Base-by-base conservation (phyloP, 108 stramenopile species). In the Cyclotella kingstonii region DNA sequence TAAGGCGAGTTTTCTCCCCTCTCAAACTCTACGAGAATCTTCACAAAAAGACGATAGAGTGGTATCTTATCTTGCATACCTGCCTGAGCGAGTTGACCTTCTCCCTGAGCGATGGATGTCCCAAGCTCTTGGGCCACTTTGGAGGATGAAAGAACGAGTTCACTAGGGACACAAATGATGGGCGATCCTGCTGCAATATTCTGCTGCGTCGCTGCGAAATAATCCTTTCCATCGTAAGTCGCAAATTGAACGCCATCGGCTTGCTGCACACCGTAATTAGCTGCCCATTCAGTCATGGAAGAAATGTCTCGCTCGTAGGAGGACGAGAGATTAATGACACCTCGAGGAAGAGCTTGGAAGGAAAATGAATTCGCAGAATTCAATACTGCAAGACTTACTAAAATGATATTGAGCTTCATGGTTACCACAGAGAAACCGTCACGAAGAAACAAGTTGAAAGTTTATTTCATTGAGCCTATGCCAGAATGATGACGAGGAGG, bases 211-310 rank as follows among this genome's bases (percentile, higher is more conserved):
- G 62, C 62, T 25, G 71, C 66, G 41, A 65, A 78, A 17, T 73
- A 78, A 43, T 78, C 77, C 29, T 70, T 54, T 2, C 77, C 77
- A 40, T 78, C 71, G 45, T 78, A 54, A 34, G 65, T 67, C 23
- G 70, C 68, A 10, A 78, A 31, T 22, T 66, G 61, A 26, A 78
- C 50, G 12, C 77, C 77, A 25, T 66, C 65, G 4, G 66, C 68
- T 58, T 73, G 71, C 47, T 78, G 77, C 0, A 73, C 77, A 31
- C 77, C 77, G 21, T 48, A 78, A 0, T 18, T 21, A 23, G 61
- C 45, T 17, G 77, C 77, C 77, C 77, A 78, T 4, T 78, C 77
- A 1, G 56, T 66, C 70, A 78, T 73, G 28, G 65, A 54, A 59
- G 55, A 72, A 38, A 77, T 66, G 45, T 77, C 70, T 22, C 76